These are phyloP conservation scores for Pyropia yezoensis DNA, from an alignment of 23 red algal genomes.

Conservation along the genomic window DNA sequence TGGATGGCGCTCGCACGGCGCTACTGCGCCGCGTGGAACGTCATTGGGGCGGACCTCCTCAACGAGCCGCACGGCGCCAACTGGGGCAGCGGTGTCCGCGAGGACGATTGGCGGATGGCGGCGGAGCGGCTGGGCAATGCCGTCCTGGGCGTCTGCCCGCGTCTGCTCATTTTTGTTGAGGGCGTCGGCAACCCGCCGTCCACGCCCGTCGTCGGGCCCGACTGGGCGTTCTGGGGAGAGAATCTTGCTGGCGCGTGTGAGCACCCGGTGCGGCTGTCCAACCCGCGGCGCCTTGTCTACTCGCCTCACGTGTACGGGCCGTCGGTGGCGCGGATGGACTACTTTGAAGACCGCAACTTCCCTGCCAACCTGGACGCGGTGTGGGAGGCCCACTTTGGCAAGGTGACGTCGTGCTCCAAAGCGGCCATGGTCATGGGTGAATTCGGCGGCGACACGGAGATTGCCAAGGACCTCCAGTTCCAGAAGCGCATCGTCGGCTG, in stretches of 20 bases:
- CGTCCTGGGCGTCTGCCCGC: constrained; percentile 27
- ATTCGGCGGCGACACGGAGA: constrained; percentile 28
- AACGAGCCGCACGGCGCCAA: constrained; percentile 42
- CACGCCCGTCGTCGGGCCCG: not conserved
- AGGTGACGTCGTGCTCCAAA: constrained; percentile 8
- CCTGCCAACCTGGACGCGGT: constrained; percentile 32
- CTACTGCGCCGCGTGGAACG: constrained; percentile 44
- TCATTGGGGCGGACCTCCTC: constrained; percentile 51
- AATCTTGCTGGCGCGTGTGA: constrained; percentile 23
- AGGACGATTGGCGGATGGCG: not conserved
- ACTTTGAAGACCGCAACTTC: constrained; percentile 26
- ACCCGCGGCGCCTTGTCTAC: constrained; percentile 22
- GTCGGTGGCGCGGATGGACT: constrained; percentile 15
- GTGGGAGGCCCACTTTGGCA: constrained; percentile 64
- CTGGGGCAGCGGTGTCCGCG: constrained; percentile 4
- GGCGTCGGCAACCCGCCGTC: constrained; percentile 24
- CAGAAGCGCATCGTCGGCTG: constrained; percentile 23
- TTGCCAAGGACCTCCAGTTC: constrained; percentile 24
- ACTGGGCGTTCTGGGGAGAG: constrained; percentile 36
- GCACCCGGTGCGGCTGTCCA: constrained; percentile 9
- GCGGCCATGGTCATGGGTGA: constrained; percentile 42
- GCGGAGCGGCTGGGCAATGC: constrained; percentile 35
- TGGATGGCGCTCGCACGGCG: constrained; percentile 23
- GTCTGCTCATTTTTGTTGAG: constrained; percentile 38
- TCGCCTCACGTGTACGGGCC: constrained; percentile 62